Base-by-base conservation (phyloP, 345 rosid genomes). In the Populus tremula region DNA sequence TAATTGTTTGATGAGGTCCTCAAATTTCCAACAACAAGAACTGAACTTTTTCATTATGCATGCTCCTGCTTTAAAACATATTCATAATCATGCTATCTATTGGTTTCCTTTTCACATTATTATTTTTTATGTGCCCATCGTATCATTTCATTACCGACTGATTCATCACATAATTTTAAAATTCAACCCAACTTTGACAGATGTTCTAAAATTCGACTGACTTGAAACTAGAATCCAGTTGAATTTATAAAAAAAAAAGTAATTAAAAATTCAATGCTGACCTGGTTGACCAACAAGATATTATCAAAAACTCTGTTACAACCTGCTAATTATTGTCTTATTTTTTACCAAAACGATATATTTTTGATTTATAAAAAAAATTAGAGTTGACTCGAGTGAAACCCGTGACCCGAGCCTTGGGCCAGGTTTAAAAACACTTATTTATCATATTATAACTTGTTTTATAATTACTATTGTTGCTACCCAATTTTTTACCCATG, bases 181-280 rank as follows among this genome's bases (percentile, higher is more conserved):
- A 31, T 31, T 31, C 33, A 31, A 4, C 4, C 3, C 3, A 31
- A 3, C 33, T 3, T 31, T 0, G 1, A 1, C 1, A 1, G 27
- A 27, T 31, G 0, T 33, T 3, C 0, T 2, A 0, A 33, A 0
- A 33, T 2, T 0, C 0, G 4, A 33, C 0, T 33, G 0, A 33
- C 0, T 0, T 4, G 35, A 0, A 3, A 5, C 4, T 33, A 33
- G 0, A 33, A 33, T 0, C 0, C 0, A 0, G 0, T 0, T 0
- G 5, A 4, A 3, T 33, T 33, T 33, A 33, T 33, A 33, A 33
- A 33, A 33, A 33, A 4, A 33, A 33, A 0, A 0, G 1, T 33
- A 33, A 33, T 33, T 33, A 33, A 33, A 33, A 33, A 33, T 0
- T 0, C 4, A 0, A 0, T 3, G 1, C 25, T 33, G 0, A 33